Evolutionary conservation across 495 filamentous ascomycete species (phyloP), one percentile per base, ranked within the genome.

Genomic region (Podospora fimiseda): DNA sequence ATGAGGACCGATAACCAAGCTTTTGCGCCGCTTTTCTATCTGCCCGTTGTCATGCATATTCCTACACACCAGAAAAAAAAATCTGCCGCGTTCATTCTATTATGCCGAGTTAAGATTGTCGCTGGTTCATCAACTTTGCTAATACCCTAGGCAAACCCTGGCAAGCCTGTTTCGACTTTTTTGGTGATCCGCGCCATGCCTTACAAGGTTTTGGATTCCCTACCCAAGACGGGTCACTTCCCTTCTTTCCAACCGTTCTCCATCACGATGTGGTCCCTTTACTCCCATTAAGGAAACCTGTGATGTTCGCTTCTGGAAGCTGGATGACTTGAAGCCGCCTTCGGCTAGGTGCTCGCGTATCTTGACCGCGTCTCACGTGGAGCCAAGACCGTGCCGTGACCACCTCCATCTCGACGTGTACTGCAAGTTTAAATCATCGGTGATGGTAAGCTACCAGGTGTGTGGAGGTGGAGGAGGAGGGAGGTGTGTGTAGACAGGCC

Each of bases 41-140:
- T 51, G 49, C 48, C 54, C 54, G 48, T 48, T 33, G 21, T n/a
- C 37, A 4, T 57, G 54, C 54, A 57, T 56, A 51, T 57, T 33
- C 44, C n/a, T n/a, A n/a, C n/a, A n/a, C n/a, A n/a, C n/a, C n/a
- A n/a, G n/a, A n/a, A n/a, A n/a, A n/a, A n/a, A n/a, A 45, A 47
- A 60, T 57, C 55, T 60, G 56, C 57, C 55, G 57, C 24, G 40
- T 51, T 23, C 40, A 45, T 33, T 42, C 39, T 48, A 51, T 52
- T 53, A 55, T 60, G 57, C 58, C 62, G 60, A 33, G 51, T 52
- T 48, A 55, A 50, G 56, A 61, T 60, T 56, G 37, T 38, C 53
- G 27, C 27, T 50, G 43, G 21, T 50, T 56, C 50, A 53, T 54
- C 45, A 52, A 59, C 27, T n/a, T n/a, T 44, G 43, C 48, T 19